Evolutionary conservation across 1,139 yeast species (phyloP), one percentile per base, ranked within the genome.

Genomic region (Yueomyces sp.): DNA sequence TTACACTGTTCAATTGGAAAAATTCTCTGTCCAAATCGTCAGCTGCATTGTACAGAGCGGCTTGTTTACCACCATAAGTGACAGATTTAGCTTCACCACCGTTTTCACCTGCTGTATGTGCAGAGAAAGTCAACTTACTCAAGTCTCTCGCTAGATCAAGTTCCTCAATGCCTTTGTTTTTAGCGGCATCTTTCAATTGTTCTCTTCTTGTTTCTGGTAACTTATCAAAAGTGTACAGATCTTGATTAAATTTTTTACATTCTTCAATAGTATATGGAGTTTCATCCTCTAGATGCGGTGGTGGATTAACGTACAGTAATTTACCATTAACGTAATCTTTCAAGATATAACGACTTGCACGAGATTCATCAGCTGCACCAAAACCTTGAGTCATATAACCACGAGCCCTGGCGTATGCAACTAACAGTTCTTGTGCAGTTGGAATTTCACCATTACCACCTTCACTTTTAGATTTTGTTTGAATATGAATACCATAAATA

Each of bases 351-450:
- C 99, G 75, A 31, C 96, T 81, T 19, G 98, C 96, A 63, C 98
- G 75, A 39, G 95, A 80, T 63, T 89, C 95, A 69, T 93, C 99
- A 4, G 98, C 97, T 51, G 89, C 78, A 57, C 97, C 97, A 60
- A 83, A 86, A 55, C 95, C 95, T 62, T 91, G 96, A 0, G 96
- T 84, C 95, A 87, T 89, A 62, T 78, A 91, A 54, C 98, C 98
- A 65, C 98, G 77, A 1, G 97, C 94, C 65, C 95, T 75, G 4
- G 97, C 98, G 61, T 91, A 93, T 0, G 97, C 94, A 46, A 79
- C 83, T 46, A 93, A 72, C 38, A 93, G 66, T 61, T 93, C 97
- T 56, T 84, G 80, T 0, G 97, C 84, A 3, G 95, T 84, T 36
- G 96, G 96, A 27, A 71, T 63, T 12, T 50, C 50, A 26, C 95